Conservation (phyloP, 768 basidiomycete genomes). For the Boletus rex-veris region DNA sequence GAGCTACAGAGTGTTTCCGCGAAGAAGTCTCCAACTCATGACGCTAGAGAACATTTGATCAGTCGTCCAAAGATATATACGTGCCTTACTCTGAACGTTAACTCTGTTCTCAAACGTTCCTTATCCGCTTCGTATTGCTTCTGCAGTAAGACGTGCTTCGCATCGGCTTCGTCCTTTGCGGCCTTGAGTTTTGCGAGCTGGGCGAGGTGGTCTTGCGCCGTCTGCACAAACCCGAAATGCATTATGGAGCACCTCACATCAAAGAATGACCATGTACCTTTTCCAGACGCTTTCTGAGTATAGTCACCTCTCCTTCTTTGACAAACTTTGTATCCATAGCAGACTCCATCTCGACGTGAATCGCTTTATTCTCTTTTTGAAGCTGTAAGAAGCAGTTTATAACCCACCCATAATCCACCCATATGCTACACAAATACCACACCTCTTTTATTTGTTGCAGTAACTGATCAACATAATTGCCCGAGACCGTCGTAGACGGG, state of each 20-base stretch:
- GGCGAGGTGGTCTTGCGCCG: constrained; percentile 53
- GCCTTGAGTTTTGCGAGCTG: constrained; percentile 55
- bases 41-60: constrained; percentile 43
- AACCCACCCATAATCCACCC: constrained; percentile 4
- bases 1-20: constrained; percentile 46
- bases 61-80: constrained; percentile 7
- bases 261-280: constrained; percentile 41
- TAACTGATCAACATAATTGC: constrained; percentile 17
- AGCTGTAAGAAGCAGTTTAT: constrained; percentile 38
- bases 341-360: constrained; percentile 43
- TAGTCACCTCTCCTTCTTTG: constrained; percentile 70
- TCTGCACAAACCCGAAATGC: constrained; percentile 34
- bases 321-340: constrained; percentile 49
- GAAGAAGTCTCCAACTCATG: constrained; percentile 60
- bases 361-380: constrained; percentile 44
- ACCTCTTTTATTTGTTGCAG: constrained; percentile 48
- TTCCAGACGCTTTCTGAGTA: constrained; percentile 62
- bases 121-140: constrained; percentile 65
- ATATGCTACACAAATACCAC: constrained; percentile 13
- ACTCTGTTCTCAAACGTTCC: constrained; percentile 66
- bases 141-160: constrained; percentile 50
- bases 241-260: background rate
- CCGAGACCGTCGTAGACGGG: background rate
- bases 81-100: constrained; percentile 58
- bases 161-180: constrained; percentile 60